phyloP scores from a whole-genome alignment of 1,139 yeast species.

The Lodderomyces pseudojiufengensis region DNA sequence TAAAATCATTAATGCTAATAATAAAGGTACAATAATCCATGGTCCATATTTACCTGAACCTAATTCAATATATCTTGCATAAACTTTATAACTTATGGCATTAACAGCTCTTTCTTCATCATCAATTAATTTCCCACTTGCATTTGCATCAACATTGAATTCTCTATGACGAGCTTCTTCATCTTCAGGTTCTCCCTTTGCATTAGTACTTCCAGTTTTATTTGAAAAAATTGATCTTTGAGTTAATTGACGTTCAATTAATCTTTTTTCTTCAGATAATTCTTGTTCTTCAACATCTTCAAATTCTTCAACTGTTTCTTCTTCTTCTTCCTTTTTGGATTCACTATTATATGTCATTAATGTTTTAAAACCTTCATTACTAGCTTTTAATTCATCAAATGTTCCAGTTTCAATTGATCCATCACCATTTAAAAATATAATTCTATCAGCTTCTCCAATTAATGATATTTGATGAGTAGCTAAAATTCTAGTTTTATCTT shows the following conservation, averaged over 20 bases:
- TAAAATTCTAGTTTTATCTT: slow-evolving; percentile 38
- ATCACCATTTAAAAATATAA: slow-evolving; percentile 43
- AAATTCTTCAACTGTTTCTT: slow-evolving; percentile 15
- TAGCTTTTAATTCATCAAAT: slow-evolving; percentile 30
- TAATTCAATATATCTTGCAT: slow-evolving; percentile 43
- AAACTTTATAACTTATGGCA: slow-evolving; percentile 28
- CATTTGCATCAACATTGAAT: slow-evolving; percentile 21
- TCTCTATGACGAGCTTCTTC: slow-evolving; percentile 19
- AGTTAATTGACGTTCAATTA: slow-evolving; percentile 20
- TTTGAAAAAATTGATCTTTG: slow-evolving; percentile 7
- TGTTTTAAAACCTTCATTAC: slow-evolving; percentile 42
- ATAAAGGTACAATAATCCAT: slow-evolving; percentile 17
- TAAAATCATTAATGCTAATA: slow-evolving; percentile 29
- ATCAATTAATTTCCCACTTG: slow-evolving; percentile 30
- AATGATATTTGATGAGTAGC: slow-evolving; percentile 48
- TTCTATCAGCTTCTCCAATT: slow-evolving; percentile 38
- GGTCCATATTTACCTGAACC: slow-evolving; percentile 52
- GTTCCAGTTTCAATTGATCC: slow-evolving; percentile 39
- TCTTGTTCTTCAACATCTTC: slow-evolving; percentile 15
- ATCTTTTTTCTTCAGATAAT: slow-evolving; percentile 16
- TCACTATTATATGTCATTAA: slow-evolving; percentile 45
- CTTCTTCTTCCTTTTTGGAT: slow-evolving; percentile 22
- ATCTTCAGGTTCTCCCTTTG: slow-evolving; percentile 16
- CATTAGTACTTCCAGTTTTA: slow-evolving; percentile 5
- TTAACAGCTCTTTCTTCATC: slow-evolving; percentile 40